Evolutionary conservation across 129 eudicot genomes (phyloP), one percentile per base, ranked within the genome.

Genomic region (Tanacetum coccineum): DNA sequence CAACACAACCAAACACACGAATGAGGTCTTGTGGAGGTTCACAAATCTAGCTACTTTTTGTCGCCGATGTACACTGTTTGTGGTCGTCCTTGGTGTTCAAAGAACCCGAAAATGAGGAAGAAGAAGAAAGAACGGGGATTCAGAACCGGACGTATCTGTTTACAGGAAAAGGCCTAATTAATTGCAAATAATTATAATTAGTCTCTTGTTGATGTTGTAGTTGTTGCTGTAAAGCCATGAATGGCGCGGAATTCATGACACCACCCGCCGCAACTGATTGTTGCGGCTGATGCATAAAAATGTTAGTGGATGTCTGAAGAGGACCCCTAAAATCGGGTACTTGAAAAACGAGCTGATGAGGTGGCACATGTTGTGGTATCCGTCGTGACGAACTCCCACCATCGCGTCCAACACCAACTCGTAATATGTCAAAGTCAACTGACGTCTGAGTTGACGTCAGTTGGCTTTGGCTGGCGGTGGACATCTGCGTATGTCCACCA

Each of bases 1-100:
- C n/a, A 90, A 81, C 81, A 79, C 78, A 54, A 86, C 95, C 95
- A 87, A 5, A 87, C 62, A 14, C 95, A 91, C 4, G 95, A 82
- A 52, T 82, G 88, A 21, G 91, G 91, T 66, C 95, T 87, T 70
- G 76, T 3, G 95, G 95, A 12, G 88, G 55, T 82, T 81, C 15
- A 87, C 68, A 42, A 87, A 86, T 73, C 84, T 77, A 50, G 76
- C 61, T 30, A 71, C 59, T 9, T 60, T 61, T 65, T 73, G 51
- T 12, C 73, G 52, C n/a, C 70, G 54, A n/a, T 55, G 82, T 58
- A 75, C 64, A 60, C 66, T 83, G 63, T 76, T 12, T n/a, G n/a
- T n/a, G 32, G n/a, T 3, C 68, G 68, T 48, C 61, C 49, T 9
- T 46, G 59, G 12, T 25, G 81, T 64, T 36, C 71, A 64, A 57